Percentiles rank a stretch among this genome's conserved stretches.
Conservation (phyloP, 1,284 basidiomycete genomes). For the Ustilago sp. region DNA sequence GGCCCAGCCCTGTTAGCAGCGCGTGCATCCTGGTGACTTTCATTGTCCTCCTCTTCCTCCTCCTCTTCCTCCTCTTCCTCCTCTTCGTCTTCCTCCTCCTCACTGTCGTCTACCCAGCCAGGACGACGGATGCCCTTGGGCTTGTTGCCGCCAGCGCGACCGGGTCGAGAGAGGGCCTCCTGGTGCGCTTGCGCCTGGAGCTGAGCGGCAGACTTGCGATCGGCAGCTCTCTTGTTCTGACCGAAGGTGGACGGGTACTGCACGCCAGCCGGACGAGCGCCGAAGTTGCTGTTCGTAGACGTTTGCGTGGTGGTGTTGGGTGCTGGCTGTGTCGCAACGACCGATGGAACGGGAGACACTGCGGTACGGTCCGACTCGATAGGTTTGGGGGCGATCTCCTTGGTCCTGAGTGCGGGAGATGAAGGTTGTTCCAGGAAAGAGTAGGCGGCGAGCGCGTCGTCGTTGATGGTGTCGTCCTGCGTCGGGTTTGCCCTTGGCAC, state of each 20-base stretch:
- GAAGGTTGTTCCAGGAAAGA: conserved; percentile 63
- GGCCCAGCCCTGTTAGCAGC: not conserved
- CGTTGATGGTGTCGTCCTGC: conserved; percentile 49
- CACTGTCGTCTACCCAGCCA: conserved; percentile 57
- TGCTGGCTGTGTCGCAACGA: conserved; percentile 5
- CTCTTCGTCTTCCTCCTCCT: conserved; percentile 57
- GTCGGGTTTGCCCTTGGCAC: conserved; percentile 9
- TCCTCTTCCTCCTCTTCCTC: conserved; percentile 61
- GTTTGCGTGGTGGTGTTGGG: not conserved
- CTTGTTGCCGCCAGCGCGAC: conserved; percentile 46
- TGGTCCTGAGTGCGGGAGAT: conserved; percentile 44
- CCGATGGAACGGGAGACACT: conserved; percentile 4
- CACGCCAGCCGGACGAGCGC: conserved; percentile 21
- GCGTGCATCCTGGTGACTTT: conserved; percentile 24
- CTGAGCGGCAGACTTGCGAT: conserved; percentile 63
- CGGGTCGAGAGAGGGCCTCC: conserved; percentile 58
- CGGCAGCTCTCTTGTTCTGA: conserved; percentile 56
- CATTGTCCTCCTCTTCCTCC: conserved; percentile 65
- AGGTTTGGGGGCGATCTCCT: conserved; percentile 14
- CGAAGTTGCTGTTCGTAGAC: conserved; percentile 18
- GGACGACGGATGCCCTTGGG: conserved; percentile 41
- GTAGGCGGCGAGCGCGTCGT: conserved; percentile 63
- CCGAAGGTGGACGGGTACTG: conserved; percentile 63
- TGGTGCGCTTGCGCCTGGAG: conserved; percentile 60
- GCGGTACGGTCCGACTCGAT: conserved; percentile 20